Percentiles rank a stretch among this genome's conserved stretches.
These are phyloP conservation scores for Colletotrichum chlorophyti DNA, from an alignment of 2,329 filamentous ascomycete species.

Conservation along the genomic window DNA sequence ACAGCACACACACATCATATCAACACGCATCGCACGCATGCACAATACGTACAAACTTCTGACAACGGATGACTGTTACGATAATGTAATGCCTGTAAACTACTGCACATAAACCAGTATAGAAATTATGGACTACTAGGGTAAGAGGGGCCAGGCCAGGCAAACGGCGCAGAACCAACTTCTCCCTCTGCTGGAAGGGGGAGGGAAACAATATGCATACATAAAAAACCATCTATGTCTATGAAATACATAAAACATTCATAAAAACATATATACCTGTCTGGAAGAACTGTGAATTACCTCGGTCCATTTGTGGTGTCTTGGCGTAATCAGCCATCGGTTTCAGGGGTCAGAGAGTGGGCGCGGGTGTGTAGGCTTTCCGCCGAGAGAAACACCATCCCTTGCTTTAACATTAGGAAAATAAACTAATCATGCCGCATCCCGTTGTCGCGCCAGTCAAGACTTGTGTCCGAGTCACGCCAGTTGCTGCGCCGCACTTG, in stretches of 20 bases:
- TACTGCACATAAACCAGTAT: constrained; percentile 29
- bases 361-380: too few relatives aligned
- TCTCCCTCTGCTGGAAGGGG: constrained; percentile 13
- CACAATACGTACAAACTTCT: constrained; percentile 17
- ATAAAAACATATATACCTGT: too few relatives aligned
- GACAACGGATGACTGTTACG: constrained; percentile 26
- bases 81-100: constrained; percentile 28
- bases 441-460: too few relatives aligned
- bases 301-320: neutral
- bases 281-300: neutral
- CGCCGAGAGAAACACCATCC: neutral
- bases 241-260: constrained; percentile 8
- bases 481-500: too few relatives aligned
- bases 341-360: constrained; percentile 8
- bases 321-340: neutral
- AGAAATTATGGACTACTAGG: constrained; percentile 16
- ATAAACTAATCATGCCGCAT: too few relatives aligned
- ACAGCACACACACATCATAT: constrained; percentile 1
- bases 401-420: too few relatives aligned
- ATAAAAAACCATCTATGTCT: neutral
- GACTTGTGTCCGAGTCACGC: too few relatives aligned
- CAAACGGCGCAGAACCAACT: neutral
- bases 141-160: neutral
- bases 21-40: neutral
- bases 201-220: neutral